Evolutionary conservation across 2,329 filamentous ascomycete genomes (phyloP).

Genomic region (Penicillium griseofulvum): DNA sequence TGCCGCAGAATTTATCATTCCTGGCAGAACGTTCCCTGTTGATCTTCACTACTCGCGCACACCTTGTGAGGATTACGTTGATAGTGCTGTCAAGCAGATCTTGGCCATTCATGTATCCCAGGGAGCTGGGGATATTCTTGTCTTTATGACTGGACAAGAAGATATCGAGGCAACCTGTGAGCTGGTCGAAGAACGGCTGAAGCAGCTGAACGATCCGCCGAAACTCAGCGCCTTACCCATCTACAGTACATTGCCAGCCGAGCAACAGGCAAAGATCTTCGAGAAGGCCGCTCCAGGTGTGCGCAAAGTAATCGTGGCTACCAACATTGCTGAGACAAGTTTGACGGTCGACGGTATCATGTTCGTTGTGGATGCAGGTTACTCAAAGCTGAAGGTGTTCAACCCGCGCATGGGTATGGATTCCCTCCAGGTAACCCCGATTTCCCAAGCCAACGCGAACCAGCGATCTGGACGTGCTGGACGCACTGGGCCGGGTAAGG

Average conservation of each 20-base stretch:
- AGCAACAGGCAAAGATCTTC: constrained; percentile 96
- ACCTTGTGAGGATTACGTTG: constrained; percentile 96
- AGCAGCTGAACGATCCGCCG: constrained; percentile 87
- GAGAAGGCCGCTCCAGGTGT: constrained; percentile 86
- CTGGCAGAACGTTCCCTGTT: constrained; percentile 92
- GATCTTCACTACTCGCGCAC: constrained; percentile 94
- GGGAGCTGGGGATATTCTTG: constrained; percentile 85
- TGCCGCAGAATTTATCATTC: constrained; percentile 94
- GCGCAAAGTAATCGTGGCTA: constrained; percentile 95
- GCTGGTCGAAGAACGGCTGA: constrained; percentile 79
- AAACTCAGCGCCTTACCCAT: constrained; percentile 94
- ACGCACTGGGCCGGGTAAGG: constrained; percentile 90
- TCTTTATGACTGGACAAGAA: constrained; percentile 99
- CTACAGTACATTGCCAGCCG: constrained; percentile 99
- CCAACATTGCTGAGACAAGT: constrained; percentile 97
- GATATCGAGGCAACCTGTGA: constrained; percentile 98
- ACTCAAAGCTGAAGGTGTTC: constrained; percentile 97
- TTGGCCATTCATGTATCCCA: constrained; percentile 95
- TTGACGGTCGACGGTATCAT: constrained; percentile 98
- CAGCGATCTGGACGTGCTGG: constrained; percentile 93
- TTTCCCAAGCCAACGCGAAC: constrained; percentile 92
- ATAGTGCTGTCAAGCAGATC: constrained; percentile 93
- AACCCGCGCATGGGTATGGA: constrained; percentile 99
- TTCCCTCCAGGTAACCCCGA: constrained; percentile 93
- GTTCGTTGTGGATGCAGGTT: constrained; percentile 96